Evolutionary conservation across 257 asterid genomes (phyloP), one percentile per base, ranked within the genome.

Genomic region (Solanum arcanum): DNA sequence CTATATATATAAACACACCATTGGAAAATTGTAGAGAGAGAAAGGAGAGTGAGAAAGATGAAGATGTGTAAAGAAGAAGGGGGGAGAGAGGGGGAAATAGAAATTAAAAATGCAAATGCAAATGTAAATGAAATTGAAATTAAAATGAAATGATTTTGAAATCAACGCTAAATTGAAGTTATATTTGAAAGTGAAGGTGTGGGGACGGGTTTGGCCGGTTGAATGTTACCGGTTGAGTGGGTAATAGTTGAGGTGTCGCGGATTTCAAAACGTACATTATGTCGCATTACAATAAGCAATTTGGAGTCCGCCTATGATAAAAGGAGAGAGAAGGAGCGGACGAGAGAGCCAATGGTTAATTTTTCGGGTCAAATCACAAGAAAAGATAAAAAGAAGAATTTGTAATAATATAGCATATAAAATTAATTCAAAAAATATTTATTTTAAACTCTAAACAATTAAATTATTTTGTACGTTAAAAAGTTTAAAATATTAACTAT

Each of bases 81-180:
- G 80, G 87, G 80, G 76, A 16, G 88, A 10, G 88, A 10, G 88
- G 9, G 86, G 86, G 84, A 88, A 86, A 89, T 83, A 86, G 66
- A 86, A 84, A 88, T 88, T 88, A 59, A 90, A 89, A 92, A 90
- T 87, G 66, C 41, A 85, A 81, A 89, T 86, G 74, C 27, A 85
- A 81, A 89, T 86, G 80, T 5, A 29, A 64, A n/a, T 80, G 62
- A 89, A 92, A 93, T 64, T 44, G 41, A 85, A 85, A 83, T 83
- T n/a, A 5, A 23, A 46, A 42, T 82, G 86, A 88, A 92, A 88
- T 90, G 41, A 15, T 62, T n/a, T 90, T 92, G 94, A 91, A 93
- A 93, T 94, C 23, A 14, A 89, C 90, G 92, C 88, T 92, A 92
- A 92, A 94, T 91, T 52, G 90, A 29, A 80, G 64, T 41, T 25